Evolutionary conservation across 1,284 basidiomycete species (phyloP), one percentile per base, ranked within the genome.

Genomic region (Sanguinoderma infundibulare): DNA sequence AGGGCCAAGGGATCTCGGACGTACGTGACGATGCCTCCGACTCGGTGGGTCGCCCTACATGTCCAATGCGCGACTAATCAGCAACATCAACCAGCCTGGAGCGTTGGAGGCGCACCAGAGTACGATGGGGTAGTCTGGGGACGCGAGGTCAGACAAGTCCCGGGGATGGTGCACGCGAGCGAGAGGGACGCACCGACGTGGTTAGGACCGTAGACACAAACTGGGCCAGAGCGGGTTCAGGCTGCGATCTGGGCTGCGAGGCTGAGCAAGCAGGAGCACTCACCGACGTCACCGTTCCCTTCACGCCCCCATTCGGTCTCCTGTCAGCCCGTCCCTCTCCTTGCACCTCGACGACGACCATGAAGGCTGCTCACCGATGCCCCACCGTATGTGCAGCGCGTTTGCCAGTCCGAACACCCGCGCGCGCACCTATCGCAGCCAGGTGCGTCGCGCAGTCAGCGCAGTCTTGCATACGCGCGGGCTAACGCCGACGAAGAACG

Each of bases 171-270:
- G 44, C 8, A 17, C 15, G 15, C 6, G 17, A 24, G 30, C 7
- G 22, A 12, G n/a, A 3, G 7, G 20, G 7, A 59, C 69, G 40
- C 34, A 68, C 89, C 87, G 47, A 88, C 74, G 69, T 90, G 81
- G 62, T 92, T 92, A 1, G 87, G 86, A 62, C 86, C 87, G 71
- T 85, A 87, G 51, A 90, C 73, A 70, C 89, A 86, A 28, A 89
- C 89, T 89, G 62, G 15, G 8, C 53, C 14, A n/a, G 36, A 15
- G 28, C 40, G 50, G 53, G 44, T 36, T 57, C 36, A 58, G 53
- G 38, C 22, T 28, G 28, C 24, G 12, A 28, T 30, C 20, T 26
- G 17, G 28, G 32, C 47, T 26, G 17, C 20, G 28, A 8, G 28
- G 30, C 28, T 20, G 30, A 17, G 17, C 32, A 4, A 12, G 14